A percentile compares a stretch with the other conserved stretches of the same genome.
Conservation (phyloP, 768 basidiomycete species). For the Suillus decipiens region DNA sequence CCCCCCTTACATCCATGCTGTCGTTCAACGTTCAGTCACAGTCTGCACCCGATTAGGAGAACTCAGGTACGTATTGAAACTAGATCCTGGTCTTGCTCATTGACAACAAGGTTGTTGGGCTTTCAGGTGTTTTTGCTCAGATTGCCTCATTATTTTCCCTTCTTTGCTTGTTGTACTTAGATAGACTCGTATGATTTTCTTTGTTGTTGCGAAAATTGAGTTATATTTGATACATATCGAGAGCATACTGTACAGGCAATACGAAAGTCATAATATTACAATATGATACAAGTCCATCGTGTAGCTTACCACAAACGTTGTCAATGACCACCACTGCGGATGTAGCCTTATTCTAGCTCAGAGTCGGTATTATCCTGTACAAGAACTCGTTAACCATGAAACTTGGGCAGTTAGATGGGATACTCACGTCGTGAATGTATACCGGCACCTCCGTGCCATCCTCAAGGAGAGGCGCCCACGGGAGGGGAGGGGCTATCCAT, state of each 20-base stretch:
- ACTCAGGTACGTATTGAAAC: constrained; percentile 30
- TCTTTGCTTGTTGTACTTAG: background rate
- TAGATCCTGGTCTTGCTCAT: constrained; percentile 53
- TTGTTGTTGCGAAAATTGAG: too few species aligned
- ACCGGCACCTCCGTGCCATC: constrained; percentile 1
- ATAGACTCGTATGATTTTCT: background rate
- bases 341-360: background rate
- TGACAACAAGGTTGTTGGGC: background rate
- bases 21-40: background rate
- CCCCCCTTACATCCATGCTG: background rate
- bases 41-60: constrained; percentile 41
- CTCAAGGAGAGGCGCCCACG: background rate
- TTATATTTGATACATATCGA: too few species aligned
- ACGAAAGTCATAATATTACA: background rate
- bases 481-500: background rate
- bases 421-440: background rate
- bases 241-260: background rate
- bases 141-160: background rate
- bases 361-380: background rate
- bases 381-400: background rate
- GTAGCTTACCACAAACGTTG: background rate
- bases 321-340: background rate
- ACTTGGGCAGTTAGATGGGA: background rate
- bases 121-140: background rate
- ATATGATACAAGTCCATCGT: background rate